These are phyloP conservation scores for Phialemoniopsis sp. DNA, from an alignment of 2,329 filamentous ascomycete genomes.

Conservation along the genomic window DNA sequence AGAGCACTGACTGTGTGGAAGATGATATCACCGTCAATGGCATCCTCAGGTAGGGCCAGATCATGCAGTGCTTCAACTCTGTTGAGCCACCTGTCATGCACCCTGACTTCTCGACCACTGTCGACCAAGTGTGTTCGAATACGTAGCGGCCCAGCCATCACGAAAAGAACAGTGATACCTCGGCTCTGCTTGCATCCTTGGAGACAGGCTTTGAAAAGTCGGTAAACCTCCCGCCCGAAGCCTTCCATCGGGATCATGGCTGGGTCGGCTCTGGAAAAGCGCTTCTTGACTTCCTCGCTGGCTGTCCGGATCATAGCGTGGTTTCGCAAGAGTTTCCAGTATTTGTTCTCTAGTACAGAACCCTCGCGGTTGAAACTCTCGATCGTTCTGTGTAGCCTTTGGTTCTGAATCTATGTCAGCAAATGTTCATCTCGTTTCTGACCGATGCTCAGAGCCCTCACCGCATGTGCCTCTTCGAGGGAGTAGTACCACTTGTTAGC, in stretches of 20 bases:
- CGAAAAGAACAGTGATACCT: conserved; percentile 5
- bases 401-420: conserved; percentile 7
- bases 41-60: conserved; percentile 5
- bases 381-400: conserved; percentile 9
- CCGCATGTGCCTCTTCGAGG: conserved; percentile 9
- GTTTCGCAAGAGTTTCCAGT: conserved; percentile 13
- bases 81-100: conserved; percentile 10
- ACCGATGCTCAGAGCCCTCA: conserved; percentile 6
- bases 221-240: conserved; percentile 1
- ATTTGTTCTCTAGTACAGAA: conserved; percentile 8
- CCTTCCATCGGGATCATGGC: background rate
- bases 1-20: conserved; percentile 7
- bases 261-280: conserved; percentile 4
- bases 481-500: conserved; percentile 13
- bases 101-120: conserved; percentile 1
- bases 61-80: conserved; percentile 1
- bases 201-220: conserved; percentile 9
- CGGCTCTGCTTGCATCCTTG: conserved; percentile 5
- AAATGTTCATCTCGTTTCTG: too few species aligned
- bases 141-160: conserved; percentile 8
- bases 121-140: conserved; percentile 5
- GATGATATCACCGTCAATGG: conserved; percentile 1
- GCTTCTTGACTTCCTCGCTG: conserved; percentile 10
- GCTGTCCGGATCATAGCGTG: conserved; percentile 11
- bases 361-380: conserved; percentile 11